Evolutionary conservation across 257 asterid genomes (phyloP).

Genomic region (Penstemon davidsonii): DNA sequence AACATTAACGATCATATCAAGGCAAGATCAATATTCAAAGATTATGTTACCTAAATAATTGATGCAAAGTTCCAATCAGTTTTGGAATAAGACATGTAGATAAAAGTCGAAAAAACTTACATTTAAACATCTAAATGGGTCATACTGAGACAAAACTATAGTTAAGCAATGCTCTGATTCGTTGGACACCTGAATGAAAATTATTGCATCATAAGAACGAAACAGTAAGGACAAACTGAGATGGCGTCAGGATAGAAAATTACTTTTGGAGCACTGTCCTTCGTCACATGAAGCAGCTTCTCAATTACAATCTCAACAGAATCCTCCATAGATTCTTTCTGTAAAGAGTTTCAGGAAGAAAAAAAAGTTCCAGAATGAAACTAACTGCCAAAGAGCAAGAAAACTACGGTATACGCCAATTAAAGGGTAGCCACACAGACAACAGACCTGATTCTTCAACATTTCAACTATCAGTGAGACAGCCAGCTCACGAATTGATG

Average conservation of each 20-base stretch:
- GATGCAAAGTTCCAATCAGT: neutral
- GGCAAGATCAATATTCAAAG: slow-evolving; percentile 18
- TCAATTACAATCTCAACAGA: slow-evolving; percentile 86
- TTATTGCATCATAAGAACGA: slow-evolving; percentile 24
- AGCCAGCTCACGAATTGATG: slow-evolving; percentile 78
- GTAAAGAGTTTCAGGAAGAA: slow-evolving; percentile 25
- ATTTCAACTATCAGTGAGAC: slow-evolving; percentile 77
- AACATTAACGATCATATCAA: slow-evolving; percentile 26
- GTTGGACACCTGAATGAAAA: slow-evolving; percentile 65
- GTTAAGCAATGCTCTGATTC: slow-evolving; percentile 92
- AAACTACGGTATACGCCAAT: neutral
- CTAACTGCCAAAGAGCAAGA: neutral
- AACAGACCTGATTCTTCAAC: slow-evolving; percentile 89
- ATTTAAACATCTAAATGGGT: slow-evolving; percentile 88
- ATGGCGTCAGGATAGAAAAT: slow-evolving; percentile 26
- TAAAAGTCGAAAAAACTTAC: slow-evolving; percentile 47
- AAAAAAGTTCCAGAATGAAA: slow-evolving; percentile 12
- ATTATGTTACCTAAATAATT: neutral
- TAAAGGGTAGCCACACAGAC: slow-evolving; percentile 12
- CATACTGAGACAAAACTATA: slow-evolving; percentile 72
- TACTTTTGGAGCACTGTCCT: slow-evolving; percentile 79
- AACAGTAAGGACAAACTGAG: slow-evolving; percentile 7
- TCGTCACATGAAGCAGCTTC: slow-evolving; percentile 82
- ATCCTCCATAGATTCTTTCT: slow-evolving; percentile 95
- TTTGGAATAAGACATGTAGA: slow-evolving; percentile 11